phyloP scores from a whole-genome alignment of 345 rosid genomes.

The Camelina neglecta region DNA sequence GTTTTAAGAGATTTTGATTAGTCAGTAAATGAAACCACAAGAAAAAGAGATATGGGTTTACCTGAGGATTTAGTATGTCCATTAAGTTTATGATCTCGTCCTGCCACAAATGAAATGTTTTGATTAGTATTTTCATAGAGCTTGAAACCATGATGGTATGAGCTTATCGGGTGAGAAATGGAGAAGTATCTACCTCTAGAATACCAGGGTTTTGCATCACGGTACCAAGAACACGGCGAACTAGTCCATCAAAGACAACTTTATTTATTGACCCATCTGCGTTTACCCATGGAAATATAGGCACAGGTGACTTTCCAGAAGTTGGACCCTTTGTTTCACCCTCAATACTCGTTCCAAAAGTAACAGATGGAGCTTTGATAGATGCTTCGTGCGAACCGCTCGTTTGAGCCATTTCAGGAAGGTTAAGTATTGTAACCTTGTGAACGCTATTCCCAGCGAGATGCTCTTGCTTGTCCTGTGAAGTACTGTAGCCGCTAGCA shows the following conservation, averaged over 20 bases:
- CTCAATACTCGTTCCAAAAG: constrained; percentile 22
- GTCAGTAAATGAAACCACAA: constrained; percentile 14
- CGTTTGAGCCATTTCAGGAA: constrained; percentile 64
- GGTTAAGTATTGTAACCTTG: constrained; percentile 88
- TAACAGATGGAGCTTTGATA: constrained; percentile 33
- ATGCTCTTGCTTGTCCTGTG: constrained; percentile 30
- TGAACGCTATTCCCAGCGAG: constrained; percentile 52
- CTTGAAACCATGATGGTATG: constrained; percentile 6
- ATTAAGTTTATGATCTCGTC: constrained; percentile 64
- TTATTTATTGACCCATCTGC: constrained; percentile 84
- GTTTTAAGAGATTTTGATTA: constrained; percentile 5
- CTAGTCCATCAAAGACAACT: constrained; percentile 69
- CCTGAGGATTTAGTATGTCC: constrained; percentile 93
- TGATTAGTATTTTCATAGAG: constrained; percentile 17
- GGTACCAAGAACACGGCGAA: constrained; percentile 80
- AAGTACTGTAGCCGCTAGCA: constrained; percentile 40
- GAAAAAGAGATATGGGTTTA: constrained; percentile 29
- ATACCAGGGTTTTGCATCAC: constrained; percentile 94
- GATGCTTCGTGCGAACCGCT: constrained; percentile 45
- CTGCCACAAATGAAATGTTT: constrained; percentile 51
- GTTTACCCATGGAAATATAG: constrained; percentile 90
- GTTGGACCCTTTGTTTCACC: constrained; percentile 31
- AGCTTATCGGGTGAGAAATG: constrained; percentile 7
- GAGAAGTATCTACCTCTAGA: constrained; percentile 64
- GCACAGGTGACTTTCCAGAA: constrained; percentile 51